Conservation (phyloP, 768 basidiomycete genomes). For the Suillus placidus region DNA sequence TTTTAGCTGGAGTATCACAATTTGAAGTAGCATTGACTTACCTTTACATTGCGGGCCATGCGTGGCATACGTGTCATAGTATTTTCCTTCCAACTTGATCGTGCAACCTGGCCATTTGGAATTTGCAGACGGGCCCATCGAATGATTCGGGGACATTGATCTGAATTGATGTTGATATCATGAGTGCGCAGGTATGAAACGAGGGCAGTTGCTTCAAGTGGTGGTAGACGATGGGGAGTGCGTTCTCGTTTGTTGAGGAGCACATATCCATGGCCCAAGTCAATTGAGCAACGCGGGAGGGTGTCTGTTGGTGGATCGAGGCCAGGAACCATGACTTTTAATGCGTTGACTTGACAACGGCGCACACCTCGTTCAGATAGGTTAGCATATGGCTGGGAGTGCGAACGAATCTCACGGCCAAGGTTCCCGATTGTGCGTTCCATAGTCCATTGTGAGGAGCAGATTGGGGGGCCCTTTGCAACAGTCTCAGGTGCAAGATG, state of each 20-base stretch:
- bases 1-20: not conserved
- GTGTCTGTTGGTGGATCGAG: conserved; percentile 12
- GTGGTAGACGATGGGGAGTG: not conserved
- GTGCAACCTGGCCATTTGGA: conserved; percentile 27
- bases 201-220: not conserved
- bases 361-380: conserved; percentile 26
- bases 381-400: conserved; percentile 29
- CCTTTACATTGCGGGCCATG: not conserved
- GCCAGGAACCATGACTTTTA: conserved; percentile 16
- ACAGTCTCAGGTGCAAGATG: conserved; percentile 28
- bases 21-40: not conserved
- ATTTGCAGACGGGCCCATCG: conserved; percentile 24
- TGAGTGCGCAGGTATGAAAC: not conserved
- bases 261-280: conserved; percentile 19
- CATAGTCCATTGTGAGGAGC: conserved; percentile 32
- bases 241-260: conserved; percentile 10
- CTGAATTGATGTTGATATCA: not conserved
- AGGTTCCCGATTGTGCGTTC: conserved; percentile 30
- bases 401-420: conserved; percentile 28
- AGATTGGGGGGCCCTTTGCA: conserved; percentile 24
- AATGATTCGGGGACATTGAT: not conserved
- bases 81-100: conserved; percentile 8
- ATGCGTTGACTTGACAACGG: conserved; percentile 22
- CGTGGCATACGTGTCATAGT: not conserved
- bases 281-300: not conserved